Base-by-base conservation (phyloP, 164 flowering plant genomes). In the Kingdonia uniflora region DNA sequence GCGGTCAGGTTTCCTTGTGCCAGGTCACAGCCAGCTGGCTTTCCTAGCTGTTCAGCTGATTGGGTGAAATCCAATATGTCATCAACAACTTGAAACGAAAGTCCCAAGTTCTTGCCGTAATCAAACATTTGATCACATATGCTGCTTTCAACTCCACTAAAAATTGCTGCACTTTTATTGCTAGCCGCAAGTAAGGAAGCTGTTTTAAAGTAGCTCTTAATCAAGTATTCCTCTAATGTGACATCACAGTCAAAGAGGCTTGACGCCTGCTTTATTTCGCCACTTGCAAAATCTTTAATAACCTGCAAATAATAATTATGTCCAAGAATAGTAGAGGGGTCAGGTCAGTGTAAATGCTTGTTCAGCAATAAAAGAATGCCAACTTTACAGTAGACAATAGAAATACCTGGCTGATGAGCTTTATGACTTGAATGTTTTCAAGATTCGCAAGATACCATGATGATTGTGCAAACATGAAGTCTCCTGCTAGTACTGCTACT, bases 401-500 rank as follows among this genome's bases (percentile, higher is more conserved):
- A 58, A 35, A 33, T 43, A 85, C 97, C 86, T 87, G 96, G 49
- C 98, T 91, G 58, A 91, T 91, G 48, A 91, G 96, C 71, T 91
- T 91, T 64, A 91, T 91, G 65, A 91, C 98, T 74, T 91, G 84
- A 42, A 90, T 68, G 59, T 91, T 91, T 72, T 91, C 98, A 22
- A 91, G 96, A 73, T 91, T 91, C 22, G 98, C 96, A 43, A 91
- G 84, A 68, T 81, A 85, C 98, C 98, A 91, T 44, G 98, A 91
- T 14, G 98, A 85, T 64, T 91, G 98, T 16, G 98, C 98, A 66
- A 91, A 91, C 98, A 87, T 87, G 71, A 87, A 91, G 60, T 91
- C 98, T 44, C 98, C 98, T 17, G 98, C 95, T 59, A 91, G 73
- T 23, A 87, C 86, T 49, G 98, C 98, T 49, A 87, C 85, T 60